phyloP scores from a whole-genome alignment of 1,139 yeast species.

The Pichia sp. region DNA sequence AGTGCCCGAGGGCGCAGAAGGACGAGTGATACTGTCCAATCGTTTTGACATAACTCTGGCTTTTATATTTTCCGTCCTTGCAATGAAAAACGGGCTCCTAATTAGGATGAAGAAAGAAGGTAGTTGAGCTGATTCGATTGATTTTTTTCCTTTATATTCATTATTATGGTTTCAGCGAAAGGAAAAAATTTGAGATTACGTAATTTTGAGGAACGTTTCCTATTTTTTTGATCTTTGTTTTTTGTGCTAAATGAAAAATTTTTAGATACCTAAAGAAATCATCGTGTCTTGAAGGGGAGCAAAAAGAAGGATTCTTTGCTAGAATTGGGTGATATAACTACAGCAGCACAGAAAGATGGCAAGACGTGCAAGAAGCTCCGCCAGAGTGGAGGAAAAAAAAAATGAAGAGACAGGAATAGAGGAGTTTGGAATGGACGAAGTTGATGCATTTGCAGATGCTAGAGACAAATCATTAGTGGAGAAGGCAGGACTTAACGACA shows the following conservation, averaged over 20 bases:
- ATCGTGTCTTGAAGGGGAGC: neutral
- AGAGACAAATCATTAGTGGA: constrained; percentile 59
- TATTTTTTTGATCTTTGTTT: neutral
- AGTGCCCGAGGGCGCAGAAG: constrained; percentile 17
- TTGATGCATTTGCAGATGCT: constrained; percentile 67
- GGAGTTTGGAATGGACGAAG: constrained; percentile 53
- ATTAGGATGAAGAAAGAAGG: neutral
- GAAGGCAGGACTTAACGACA: constrained; percentile 42
- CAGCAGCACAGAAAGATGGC: neutral
- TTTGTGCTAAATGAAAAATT: neutral
- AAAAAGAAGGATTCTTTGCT: no score
- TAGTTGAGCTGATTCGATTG: neutral
- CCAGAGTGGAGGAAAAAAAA: neutral
- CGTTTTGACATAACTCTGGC: constrained; percentile 22
- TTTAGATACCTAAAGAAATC: neutral
- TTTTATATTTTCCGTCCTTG: neutral
- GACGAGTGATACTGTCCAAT: constrained; percentile 37
- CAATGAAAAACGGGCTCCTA: no score
- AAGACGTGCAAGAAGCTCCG: neutral
- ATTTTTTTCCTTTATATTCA: neutral
- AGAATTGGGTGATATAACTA: no score
- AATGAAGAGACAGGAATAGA: constrained; percentile 24
- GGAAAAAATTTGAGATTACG: neutral
- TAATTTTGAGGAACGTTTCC: neutral
- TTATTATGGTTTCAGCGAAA: neutral